Evolutionary conservation across 2,329 filamentous ascomycete species (phyloP).

Genomic region (Fusarium buxicola): DNA sequence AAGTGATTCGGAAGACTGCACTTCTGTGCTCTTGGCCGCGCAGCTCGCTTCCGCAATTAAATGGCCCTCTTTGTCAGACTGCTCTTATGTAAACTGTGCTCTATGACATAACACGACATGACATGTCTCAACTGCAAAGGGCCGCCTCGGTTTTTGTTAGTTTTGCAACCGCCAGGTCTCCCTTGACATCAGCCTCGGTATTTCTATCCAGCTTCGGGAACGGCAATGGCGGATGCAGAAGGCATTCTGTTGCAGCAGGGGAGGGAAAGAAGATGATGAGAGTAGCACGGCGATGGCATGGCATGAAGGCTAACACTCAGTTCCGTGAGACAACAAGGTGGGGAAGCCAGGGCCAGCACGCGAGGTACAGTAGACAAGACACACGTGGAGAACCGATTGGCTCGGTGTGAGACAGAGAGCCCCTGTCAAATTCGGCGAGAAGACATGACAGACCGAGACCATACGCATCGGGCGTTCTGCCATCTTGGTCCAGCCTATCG

Average conservation of each 20-base stretch:
- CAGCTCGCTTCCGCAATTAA: not conserved
- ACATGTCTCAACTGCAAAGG: not conserved
- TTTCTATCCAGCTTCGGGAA: not conserved
- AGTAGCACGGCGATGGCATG: not conserved
- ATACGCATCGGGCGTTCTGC: constrained; percentile 14
- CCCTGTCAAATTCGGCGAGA: constrained; percentile 32
- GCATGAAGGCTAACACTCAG: constrained; percentile 1
- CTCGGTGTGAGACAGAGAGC: constrained; percentile 9
- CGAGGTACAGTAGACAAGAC: constrained; percentile 16
- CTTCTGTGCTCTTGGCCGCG: constrained; percentile 5
- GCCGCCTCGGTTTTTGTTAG: not conserved
- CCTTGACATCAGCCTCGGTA: not conserved
- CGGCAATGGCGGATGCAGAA: not conserved
- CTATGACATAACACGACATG: not conserved
- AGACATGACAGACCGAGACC: constrained; percentile 16
- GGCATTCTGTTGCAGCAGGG: no score
- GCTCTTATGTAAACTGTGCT: not conserved
- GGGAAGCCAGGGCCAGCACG: constrained; percentile 12
- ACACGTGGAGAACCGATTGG: constrained; percentile 42
- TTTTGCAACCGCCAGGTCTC: not conserved
- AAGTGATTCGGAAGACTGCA: not conserved
- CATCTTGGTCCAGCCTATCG: constrained; percentile 26
- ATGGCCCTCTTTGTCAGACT: not conserved
- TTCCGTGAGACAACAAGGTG: constrained; percentile 9
- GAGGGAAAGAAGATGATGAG: no score